Evolutionary conservation across 768 basidiomycete genomes (phyloP), one percentile per base, ranked within the genome.

Genomic region (Rhodocollybia butyracea): DNA sequence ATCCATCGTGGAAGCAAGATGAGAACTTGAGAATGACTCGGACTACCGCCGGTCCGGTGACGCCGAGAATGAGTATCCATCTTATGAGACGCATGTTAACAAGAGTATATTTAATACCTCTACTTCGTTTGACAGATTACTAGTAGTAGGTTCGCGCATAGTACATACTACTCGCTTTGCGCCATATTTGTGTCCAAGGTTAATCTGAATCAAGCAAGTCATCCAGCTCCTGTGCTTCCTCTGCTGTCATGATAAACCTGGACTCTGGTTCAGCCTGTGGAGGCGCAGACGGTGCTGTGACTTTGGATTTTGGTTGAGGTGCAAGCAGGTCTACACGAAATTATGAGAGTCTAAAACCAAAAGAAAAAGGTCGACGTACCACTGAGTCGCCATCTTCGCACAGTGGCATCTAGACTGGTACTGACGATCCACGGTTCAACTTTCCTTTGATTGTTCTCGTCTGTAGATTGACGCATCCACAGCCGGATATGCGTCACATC

Each of bases 201-300:
- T 36, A 53, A 27, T 53, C 51, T 21, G 51, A 53, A 36, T 67
- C 76, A 80, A 89, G 80, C 34, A 97, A 69, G 64, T 94, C 93
- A 34, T 85, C 94, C 21, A 98, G 74, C 68, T 97, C 94, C 21
- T 83, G 78, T 63, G 94, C 93, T 69, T 97, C 95, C 51, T 96
- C 95, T 63, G 88, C 91, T 10, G 94, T 89, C 69, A 95, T 65
- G 51, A 75, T 66, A 29, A 68, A 79, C 65, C 65, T n/a, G n/a
- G n/a, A n/a, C n/a, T n/a, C 66, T 13, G 69, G 15, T 48, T 66
- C n/a, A 19, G 10, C 59, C 38, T 64, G 57, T 29, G 60, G 58
- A 31, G 58, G 51, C 27, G 58, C 54, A 19, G 56, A 41, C 22
- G 56, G 27, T 15, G 62, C 59, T 6, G 57, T 21, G 41, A 60